phyloP scores from a whole-genome alignment of 495 filamentous ascomycete species.

The Podospora conica region DNA sequence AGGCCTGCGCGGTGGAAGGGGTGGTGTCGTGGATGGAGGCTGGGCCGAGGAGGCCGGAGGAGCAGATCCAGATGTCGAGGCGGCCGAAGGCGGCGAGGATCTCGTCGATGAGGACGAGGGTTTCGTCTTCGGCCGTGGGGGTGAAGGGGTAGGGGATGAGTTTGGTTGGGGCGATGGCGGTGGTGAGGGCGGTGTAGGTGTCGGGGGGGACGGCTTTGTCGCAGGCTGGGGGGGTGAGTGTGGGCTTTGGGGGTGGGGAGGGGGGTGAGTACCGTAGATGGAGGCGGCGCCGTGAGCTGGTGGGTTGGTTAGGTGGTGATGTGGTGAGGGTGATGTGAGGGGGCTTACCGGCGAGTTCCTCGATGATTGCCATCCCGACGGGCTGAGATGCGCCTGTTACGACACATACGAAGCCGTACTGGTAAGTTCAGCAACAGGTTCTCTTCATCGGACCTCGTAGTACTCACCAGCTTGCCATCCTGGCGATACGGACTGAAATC shows the following conservation, averaged over 20 bases:
- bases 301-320: slow-evolving; percentile 4
- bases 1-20: slow-evolving; percentile 45
- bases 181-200: slow-evolving; percentile 25
- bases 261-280: slow-evolving; percentile 44
- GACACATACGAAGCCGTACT: slow-evolving; percentile 59
- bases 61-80: slow-evolving; percentile 55
- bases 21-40: slow-evolving; percentile 50
- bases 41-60: slow-evolving; percentile 50
- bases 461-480: slow-evolving; percentile 54
- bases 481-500: slow-evolving; percentile 54
- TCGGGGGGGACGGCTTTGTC: slow-evolving; percentile 21
- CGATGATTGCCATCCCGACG: slow-evolving; percentile 51
- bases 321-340: background rate
- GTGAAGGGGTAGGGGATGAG: slow-evolving; percentile 37
- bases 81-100: slow-evolving; percentile 53
- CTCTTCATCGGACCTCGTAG: too few relatives aligned
- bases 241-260: background rate
- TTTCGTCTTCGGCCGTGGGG: slow-evolving; percentile 51
- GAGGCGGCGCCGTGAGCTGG: slow-evolving; percentile 55
- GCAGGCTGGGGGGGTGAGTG: slow-evolving; percentile 21
- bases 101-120: slow-evolving; percentile 55
- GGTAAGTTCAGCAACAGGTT: background rate
- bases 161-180: slow-evolving; percentile 26
- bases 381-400: slow-evolving; percentile 54
- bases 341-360: slow-evolving; percentile 48